Evolutionary conservation across 2,329 filamentous ascomycete species (phyloP).

Genomic region (Fusarium concolor): DNA sequence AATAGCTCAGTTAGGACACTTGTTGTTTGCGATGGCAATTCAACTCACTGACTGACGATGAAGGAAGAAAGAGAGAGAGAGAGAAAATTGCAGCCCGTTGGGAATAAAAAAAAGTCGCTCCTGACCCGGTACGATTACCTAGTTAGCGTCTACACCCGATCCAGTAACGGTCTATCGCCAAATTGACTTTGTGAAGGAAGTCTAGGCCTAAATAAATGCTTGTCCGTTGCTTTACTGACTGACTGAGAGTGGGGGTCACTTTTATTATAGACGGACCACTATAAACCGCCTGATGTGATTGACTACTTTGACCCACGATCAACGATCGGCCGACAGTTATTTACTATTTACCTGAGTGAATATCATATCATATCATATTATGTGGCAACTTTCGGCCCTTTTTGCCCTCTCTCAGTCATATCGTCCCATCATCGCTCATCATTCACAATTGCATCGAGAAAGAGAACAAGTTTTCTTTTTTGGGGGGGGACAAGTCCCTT

Average conservation of each 20-base stretch:
- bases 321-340: constrained; percentile 15
- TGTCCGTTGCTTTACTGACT: background rate
- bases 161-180: constrained; percentile 30
- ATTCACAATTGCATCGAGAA: background rate
- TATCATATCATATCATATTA: constrained; percentile 11
- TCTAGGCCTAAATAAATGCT: constrained; percentile 19
- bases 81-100: background rate
- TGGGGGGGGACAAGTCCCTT: constrained; percentile 18
- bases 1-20: background rate
- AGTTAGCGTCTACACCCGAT: constrained; percentile 33
- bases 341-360: constrained; percentile 7
- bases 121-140: background rate
- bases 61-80: background rate
- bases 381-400: constrained; percentile 30
- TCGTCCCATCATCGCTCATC: constrained; percentile 12
- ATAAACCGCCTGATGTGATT: constrained; percentile 25
- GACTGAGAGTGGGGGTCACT: constrained; percentile 26
- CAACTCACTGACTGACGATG: background rate
- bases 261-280: background rate
- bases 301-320: constrained; percentile 1
- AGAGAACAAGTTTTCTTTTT: background rate
- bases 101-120: constrained; percentile 31
- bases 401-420: background rate
- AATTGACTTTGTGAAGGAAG: constrained; percentile 19
- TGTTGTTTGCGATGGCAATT: background rate